Percentiles rank a stretch among this genome's conserved stretches.
phyloP scores from a whole-genome alignment of 345 rosid species.

The Citrus trifoliata region DNA sequence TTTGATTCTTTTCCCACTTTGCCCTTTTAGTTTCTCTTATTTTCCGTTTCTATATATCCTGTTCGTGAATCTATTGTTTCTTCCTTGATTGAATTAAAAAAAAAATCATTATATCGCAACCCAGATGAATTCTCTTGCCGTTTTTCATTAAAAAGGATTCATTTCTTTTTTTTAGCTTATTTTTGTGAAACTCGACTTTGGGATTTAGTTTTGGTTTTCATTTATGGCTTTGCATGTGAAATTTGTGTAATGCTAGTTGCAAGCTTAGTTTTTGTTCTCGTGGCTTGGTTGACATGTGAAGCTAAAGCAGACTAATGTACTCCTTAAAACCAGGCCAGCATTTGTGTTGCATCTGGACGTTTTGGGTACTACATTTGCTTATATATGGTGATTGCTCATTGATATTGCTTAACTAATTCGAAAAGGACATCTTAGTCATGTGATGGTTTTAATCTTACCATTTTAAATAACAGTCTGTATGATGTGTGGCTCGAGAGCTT shows the following conservation, averaged over 20 bases:
- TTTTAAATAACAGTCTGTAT: not conserved
- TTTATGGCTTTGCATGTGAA: slow-evolving; percentile 18
- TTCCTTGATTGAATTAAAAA: not conserved
- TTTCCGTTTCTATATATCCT: not conserved
- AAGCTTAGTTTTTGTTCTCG: not conserved
- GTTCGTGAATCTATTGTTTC: not conserved
- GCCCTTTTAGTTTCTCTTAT: not conserved
- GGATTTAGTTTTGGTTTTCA: not conserved
- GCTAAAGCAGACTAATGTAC: slow-evolving; percentile 41
- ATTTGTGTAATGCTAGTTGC: slow-evolving; percentile 3
- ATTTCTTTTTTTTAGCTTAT: not conserved
- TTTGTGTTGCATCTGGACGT: slow-evolving; percentile 59
- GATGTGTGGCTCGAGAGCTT: not conserved
- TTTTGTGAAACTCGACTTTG: not conserved
- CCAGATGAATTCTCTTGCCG: not conserved
- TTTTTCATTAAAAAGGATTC: not conserved
- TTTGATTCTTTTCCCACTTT: slow-evolving; percentile 1
- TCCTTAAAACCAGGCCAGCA: slow-evolving; percentile 63
- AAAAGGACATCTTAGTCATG: not conserved
- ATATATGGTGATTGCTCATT: not conserved
- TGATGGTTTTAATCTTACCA: not conserved
- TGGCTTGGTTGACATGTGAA: slow-evolving; percentile 39
- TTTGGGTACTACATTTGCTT: slow-evolving; percentile 50
- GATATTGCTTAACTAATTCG: not conserved
- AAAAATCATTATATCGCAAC: not conserved